A percentile compares a stretch with the other conserved stretches of the same genome.
Evolutionary conservation across 805 yeast genomes (phyloP).

Genomic region (Schwanniomyces vanrijiae): DNA sequence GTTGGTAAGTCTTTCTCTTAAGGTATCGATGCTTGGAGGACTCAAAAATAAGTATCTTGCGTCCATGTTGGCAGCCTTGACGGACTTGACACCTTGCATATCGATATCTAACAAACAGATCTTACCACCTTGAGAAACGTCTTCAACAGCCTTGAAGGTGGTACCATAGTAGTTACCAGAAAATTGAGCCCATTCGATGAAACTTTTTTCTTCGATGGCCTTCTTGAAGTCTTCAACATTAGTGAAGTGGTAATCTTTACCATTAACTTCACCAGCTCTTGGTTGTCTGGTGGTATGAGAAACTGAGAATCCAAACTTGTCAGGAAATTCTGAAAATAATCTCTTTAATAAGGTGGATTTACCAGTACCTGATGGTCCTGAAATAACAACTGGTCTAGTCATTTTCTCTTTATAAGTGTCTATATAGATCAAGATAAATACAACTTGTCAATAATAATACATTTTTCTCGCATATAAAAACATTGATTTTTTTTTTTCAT

Average conservation of each 20-base stretch:
- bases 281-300: conserved; percentile 92
- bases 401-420: conserved; percentile 5
- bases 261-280: conserved; percentile 87
- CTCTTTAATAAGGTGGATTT: conserved; percentile 91
- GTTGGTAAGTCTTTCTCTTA: conserved; percentile 71
- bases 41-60: conserved; percentile 86
- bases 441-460: background rate
- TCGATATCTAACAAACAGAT: conserved; percentile 94
- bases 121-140: conserved; percentile 61
- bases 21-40: conserved; percentile 86
- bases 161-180: conserved; percentile 98
- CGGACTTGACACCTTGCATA: conserved; percentile 97
- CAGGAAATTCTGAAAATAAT: conserved; percentile 87
- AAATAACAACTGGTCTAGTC: conserved; percentile 84
- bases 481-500: background rate
- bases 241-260: conserved; percentile 85
- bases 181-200: conserved; percentile 97
- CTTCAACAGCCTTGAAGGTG: conserved; percentile 78
- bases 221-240: conserved; percentile 77
- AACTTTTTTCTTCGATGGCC: conserved; percentile 70
- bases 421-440: background rate
- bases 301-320: conserved; percentile 87
- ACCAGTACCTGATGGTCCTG: conserved; percentile 98
- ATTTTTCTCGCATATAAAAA: background rate
- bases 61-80: conserved; percentile 75